Conservation (phyloP, 805 yeast genomes). For the Kodamaea nitidulidarum region DNA sequence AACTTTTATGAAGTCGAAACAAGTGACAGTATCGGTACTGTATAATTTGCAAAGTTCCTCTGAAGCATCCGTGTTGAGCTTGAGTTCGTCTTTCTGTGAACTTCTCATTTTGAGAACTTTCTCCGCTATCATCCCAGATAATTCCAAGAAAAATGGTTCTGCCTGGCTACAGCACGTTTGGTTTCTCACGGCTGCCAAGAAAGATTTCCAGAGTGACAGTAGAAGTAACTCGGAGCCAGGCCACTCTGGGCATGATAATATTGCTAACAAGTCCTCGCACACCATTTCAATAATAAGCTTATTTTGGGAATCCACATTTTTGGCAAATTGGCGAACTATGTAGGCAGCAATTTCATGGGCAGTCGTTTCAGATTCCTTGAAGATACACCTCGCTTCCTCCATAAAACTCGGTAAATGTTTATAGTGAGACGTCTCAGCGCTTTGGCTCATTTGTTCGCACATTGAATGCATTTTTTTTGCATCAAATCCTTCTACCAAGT, state of each 20-base stretch:
- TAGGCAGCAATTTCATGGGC: constrained; percentile 27
- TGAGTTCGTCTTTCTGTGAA: constrained; percentile 8
- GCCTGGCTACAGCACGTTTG: constrained; percentile 36
- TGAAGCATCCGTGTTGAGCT: constrained; percentile 1
- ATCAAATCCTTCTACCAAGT: constrained; percentile 37
- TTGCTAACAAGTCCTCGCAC: constrained; percentile 50
- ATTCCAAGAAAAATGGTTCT: constrained; percentile 54
- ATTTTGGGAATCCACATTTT: constrained; percentile 23
- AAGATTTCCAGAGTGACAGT: constrained; percentile 38
- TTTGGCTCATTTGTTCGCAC: background rate
- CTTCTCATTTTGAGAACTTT: constrained; percentile 25
- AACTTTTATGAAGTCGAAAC: constrained; percentile 14
- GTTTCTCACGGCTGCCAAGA: constrained; percentile 38
- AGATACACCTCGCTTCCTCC: constrained; percentile 9
- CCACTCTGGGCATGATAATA: constrained; percentile 58
- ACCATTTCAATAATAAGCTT: constrained; percentile 48
- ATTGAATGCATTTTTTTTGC: background rate
- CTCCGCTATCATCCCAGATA: constrained; percentile 59
- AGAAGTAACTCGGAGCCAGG: constrained; percentile 54
- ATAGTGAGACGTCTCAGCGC: background rate
- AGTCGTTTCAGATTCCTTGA: constrained; percentile 11
- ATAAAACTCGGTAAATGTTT: background rate
- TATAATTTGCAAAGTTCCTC: background rate
- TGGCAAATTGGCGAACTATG: constrained; percentile 15
- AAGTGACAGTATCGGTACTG: background rate